Conservation (phyloP, 2,329 filamentous ascomycete genomes). For the Epicoccum sorghinum region DNA sequence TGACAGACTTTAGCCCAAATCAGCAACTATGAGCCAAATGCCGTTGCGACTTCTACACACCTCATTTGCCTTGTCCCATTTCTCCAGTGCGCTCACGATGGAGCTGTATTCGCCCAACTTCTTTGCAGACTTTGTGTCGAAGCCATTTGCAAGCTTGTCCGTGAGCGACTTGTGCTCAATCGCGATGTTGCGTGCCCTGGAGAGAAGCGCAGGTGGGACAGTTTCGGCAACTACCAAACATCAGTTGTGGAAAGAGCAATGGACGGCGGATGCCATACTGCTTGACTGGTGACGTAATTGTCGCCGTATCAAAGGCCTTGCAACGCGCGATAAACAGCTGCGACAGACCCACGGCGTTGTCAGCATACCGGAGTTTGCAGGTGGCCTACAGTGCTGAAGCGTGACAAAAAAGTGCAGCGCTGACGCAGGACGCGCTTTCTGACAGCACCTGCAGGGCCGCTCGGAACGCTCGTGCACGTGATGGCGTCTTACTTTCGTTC, state of each 20-base stretch:
- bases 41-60: constrained; percentile 41
- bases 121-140: constrained; percentile 63
- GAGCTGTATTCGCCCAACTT: constrained; percentile 61
- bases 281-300: constrained; percentile 39
- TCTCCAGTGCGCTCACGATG: constrained; percentile 59
- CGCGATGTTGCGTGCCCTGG: constrained; percentile 61
- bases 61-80: constrained; percentile 65
- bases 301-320: constrained; percentile 39
- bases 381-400: constrained; percentile 5
- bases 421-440: constrained; percentile 38
- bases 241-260: constrained; percentile 13
- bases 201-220: constrained; percentile 62
- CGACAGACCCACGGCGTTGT: constrained; percentile 54
- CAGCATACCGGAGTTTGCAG: constrained; percentile 29
- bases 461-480: constrained; percentile 35
- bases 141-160: constrained; percentile 58
- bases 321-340: constrained; percentile 52
- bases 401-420: constrained; percentile 12
- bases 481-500: constrained; percentile 7
- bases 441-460: constrained; percentile 13
- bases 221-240: constrained; percentile 33
- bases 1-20: constrained; percentile 53
- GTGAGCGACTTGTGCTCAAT: constrained; percentile 62
- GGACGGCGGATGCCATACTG: constrained; percentile 12
- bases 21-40: constrained; percentile 18